Evolutionary conservation across 2,329 filamentous ascomycete genomes (phyloP).

Genomic region (Talaromyces marneffei): DNA sequence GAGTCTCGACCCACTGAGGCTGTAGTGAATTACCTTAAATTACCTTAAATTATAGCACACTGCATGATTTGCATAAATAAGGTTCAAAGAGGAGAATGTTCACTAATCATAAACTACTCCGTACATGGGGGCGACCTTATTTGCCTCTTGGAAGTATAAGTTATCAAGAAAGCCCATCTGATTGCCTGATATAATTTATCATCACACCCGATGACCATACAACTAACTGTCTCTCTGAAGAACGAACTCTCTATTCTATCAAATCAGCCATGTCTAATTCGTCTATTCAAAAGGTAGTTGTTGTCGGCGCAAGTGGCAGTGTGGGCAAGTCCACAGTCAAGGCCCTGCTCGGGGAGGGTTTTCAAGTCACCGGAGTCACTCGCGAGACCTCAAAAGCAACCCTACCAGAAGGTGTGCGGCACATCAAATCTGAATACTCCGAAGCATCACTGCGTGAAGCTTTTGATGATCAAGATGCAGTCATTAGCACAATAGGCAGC

Average conservation of each 20-base stretch:
- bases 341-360: background rate
- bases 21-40: background rate
- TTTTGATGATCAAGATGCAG: slow-evolving; percentile 18
- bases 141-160: background rate
- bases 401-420: background rate
- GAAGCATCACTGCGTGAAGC: slow-evolving; percentile 7
- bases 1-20: background rate
- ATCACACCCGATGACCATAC: too few species aligned
- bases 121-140: background rate
- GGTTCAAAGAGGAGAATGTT: background rate
- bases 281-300: background rate
- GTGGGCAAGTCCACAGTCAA: background rate
- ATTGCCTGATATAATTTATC: too few species aligned
- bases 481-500: slow-evolving; percentile 18
- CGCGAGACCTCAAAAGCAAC: slow-evolving; percentile 2
- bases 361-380: slow-evolving; percentile 4
- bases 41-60: background rate
- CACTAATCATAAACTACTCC: background rate
- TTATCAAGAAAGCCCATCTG: too few species aligned
- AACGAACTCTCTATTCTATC: background rate
- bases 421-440: slow-evolving; percentile 4
- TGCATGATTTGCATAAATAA: background rate
- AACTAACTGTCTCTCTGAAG: background rate
- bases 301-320: slow-evolving; percentile 1
- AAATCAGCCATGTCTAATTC: background rate